Percentiles rank a stretch among this genome's conserved stretches.
These are phyloP conservation scores for Microbotryum lychnidis-dioicae DNA, from an alignment of 1,284 basidiomycete genomes.

Conservation along the genomic window DNA sequence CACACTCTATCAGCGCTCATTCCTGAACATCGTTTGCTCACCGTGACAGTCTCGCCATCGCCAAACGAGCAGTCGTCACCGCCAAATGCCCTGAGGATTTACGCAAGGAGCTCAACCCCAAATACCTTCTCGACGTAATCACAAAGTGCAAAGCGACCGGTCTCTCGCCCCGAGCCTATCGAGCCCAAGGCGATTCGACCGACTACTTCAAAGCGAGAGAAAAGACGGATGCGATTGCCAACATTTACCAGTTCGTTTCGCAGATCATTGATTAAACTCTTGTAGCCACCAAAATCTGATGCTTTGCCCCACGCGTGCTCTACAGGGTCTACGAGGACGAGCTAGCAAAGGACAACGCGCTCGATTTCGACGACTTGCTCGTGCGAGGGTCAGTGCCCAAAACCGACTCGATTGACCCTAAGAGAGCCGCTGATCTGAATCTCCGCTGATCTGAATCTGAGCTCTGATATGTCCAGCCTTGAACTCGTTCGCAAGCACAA, in stretches of 20 bases:
- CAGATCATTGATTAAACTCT: not conserved
- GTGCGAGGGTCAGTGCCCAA: constrained; percentile 48
- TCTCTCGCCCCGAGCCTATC: constrained; percentile 45
- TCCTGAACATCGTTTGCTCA: not conserved
- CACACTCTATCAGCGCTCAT: not conserved
- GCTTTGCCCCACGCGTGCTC: constrained; percentile 39
- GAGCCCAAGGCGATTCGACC: not conserved
- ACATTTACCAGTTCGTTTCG: constrained; percentile 15
- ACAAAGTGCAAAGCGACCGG: constrained; percentile 75
- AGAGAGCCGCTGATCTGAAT: not conserved
- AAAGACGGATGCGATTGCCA: constrained; percentile 14
- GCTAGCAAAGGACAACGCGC: constrained; percentile 57
- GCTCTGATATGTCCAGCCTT: constrained; percentile 43
- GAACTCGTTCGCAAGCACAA: constrained; percentile 56
- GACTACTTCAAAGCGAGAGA: not conserved
- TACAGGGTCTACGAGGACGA: constrained; percentile 63
- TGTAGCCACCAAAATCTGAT: constrained; percentile 10
- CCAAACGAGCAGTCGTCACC: constrained; percentile 48
- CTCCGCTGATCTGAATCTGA: not conserved
- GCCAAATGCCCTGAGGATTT: constrained; percentile 36
- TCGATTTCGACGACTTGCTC: constrained; percentile 86
- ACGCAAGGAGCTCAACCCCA: constrained; percentile 55
- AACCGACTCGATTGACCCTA: not conserved
- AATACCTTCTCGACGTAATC: constrained; percentile 55
- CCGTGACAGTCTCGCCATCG: constrained; percentile 41